Percentiles rank a stretch among this genome's conserved stretches.
Conservation (phyloP, 139 green algal genomes). For the Ostreobium quekettii region DNA sequence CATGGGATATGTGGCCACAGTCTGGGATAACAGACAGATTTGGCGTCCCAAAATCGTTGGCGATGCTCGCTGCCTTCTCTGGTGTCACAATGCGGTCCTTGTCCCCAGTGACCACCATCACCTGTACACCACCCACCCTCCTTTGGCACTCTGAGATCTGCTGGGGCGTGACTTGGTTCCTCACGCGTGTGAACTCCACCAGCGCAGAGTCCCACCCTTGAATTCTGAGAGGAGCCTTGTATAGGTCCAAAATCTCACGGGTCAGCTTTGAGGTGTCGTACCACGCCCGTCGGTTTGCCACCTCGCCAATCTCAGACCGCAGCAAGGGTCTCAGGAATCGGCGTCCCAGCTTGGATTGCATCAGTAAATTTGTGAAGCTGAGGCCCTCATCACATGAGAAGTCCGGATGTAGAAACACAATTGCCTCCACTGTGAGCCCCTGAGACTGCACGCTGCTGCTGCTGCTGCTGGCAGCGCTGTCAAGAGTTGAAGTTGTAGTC, state of each 20-base stretch:
- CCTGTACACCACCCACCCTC: slow-evolving; percentile 26
- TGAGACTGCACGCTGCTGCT: too few species aligned
- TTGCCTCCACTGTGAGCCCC: background rate
- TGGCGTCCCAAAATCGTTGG: slow-evolving; percentile 20
- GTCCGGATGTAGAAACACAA: slow-evolving; percentile 18
- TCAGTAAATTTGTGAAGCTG: slow-evolving; percentile 37
- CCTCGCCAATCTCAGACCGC: slow-evolving; percentile 52
- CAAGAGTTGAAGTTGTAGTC: too few species aligned
- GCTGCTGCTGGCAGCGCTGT: too few species aligned
- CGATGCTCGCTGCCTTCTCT: slow-evolving; percentile 22
- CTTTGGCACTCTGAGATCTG: background rate
- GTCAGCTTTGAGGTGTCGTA: slow-evolving; percentile 43
- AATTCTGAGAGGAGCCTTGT: slow-evolving; percentile 51
- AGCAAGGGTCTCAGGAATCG: slow-evolving; percentile 62
- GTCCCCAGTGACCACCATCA: slow-evolving; percentile 48
- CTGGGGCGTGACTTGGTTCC: background rate
- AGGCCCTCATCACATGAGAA: slow-evolving; percentile 12
- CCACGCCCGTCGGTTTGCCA: slow-evolving; percentile 60
- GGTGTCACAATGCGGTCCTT: slow-evolving; percentile 44
- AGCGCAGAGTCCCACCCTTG: slow-evolving; percentile 59
- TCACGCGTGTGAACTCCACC: slow-evolving; percentile 37
- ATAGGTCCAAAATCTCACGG: slow-evolving; percentile 53
- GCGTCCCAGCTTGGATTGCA: slow-evolving; percentile 42
- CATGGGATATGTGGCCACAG: slow-evolving; percentile 67
- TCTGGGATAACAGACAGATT: slow-evolving; percentile 37